These are phyloP conservation scores for Flueggea neowawraea DNA, from an alignment of 441 rosid species.

Conservation along the genomic window DNA sequence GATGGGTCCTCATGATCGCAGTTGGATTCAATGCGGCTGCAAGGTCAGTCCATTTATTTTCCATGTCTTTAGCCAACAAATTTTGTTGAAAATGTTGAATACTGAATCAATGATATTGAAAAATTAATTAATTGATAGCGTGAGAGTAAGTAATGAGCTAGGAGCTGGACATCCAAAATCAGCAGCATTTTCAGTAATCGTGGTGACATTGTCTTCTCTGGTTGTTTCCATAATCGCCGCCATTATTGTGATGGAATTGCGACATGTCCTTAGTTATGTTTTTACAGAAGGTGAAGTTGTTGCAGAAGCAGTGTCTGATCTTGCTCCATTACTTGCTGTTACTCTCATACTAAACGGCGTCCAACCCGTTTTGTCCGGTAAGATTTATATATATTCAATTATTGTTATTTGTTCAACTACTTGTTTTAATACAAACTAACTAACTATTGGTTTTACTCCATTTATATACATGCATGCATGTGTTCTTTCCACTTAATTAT, in stretches of 20 bases:
- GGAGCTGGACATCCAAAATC: constrained; percentile 21
- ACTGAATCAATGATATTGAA: no score
- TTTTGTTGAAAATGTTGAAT: no score
- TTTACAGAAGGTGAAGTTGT: constrained; percentile 16
- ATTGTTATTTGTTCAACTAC: no score
- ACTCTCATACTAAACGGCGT: constrained; percentile 14
- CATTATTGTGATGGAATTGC: constrained; percentile 3
- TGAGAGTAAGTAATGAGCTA: constrained; percentile 17
- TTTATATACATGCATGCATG: no score
- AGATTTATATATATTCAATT: background rate
- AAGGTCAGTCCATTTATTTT: constrained; percentile 8
- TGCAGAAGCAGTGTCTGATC: constrained; percentile 10
- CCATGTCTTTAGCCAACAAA: no score
- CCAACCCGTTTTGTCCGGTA: constrained; percentile 19
- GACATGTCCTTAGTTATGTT: constrained; percentile 13
- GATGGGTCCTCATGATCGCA: constrained; percentile 9
- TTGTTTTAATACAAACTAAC: no score
- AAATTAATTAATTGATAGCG: background rate
- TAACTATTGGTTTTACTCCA: no score
- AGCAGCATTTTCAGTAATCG: constrained; percentile 8
- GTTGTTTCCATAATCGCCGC: constrained; percentile 2
- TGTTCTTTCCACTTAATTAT: background rate
- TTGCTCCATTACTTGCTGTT: constrained; percentile 16
- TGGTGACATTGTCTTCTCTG: constrained; percentile 7
- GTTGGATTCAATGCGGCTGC: constrained; percentile 26